These are phyloP conservation scores for Coemansia guatemalensis DNA, from an alignment of 192 early-diverging fungal species.

Conservation along the genomic window DNA sequence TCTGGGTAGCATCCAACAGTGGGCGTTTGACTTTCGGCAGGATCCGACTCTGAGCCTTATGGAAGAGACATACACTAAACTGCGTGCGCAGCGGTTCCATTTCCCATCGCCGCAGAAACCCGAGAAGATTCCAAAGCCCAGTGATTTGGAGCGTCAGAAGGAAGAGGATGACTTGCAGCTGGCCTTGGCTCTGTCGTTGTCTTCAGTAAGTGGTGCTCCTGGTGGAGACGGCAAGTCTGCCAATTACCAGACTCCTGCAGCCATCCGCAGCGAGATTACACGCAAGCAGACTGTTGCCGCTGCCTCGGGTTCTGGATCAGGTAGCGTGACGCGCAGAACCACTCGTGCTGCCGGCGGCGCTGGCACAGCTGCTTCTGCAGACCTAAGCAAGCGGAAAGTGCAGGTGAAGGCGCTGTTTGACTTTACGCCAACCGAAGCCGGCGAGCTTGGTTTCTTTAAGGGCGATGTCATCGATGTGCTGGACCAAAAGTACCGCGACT, in stretches of 20 bases:
- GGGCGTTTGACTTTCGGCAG: conserved; percentile 81
- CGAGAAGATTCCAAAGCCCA: conserved; percentile 69
- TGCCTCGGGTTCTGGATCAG: background rate
- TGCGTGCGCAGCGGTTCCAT: conserved; percentile 50
- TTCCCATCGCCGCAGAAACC: conserved; percentile 80
- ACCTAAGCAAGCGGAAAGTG: conserved; percentile 56
- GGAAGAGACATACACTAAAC: conserved; percentile 67
- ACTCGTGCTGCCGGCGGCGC: conserved; percentile 20
- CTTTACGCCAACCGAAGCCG: conserved; percentile 83
- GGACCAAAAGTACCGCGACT: conserved; percentile 95
- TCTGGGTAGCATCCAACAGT: conserved; percentile 87
- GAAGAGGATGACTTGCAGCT: conserved; percentile 95
- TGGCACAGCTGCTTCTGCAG: conserved; percentile 20
- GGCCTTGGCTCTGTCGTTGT: conserved; percentile 87
- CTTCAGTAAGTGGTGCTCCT: conserved; percentile 40
- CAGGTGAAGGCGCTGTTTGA: conserved; percentile 93
- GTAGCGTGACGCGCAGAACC: conserved; percentile 19
- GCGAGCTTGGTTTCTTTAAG: conserved; percentile 86
- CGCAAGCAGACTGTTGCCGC: conserved; percentile 41
- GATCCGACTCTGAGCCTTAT: conserved; percentile 80
- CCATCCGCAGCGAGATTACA: conserved; percentile 50
- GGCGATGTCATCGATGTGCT: conserved; percentile 89
- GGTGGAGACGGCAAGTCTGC: background rate
- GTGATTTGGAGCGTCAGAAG: conserved; percentile 79
- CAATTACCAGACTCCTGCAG: conserved; percentile 39